Evolutionary conservation across 2,329 filamentous ascomycete species (phyloP), one percentile per base, ranked within the genome.

Genomic region (Monosporascus cannonballus): DNA sequence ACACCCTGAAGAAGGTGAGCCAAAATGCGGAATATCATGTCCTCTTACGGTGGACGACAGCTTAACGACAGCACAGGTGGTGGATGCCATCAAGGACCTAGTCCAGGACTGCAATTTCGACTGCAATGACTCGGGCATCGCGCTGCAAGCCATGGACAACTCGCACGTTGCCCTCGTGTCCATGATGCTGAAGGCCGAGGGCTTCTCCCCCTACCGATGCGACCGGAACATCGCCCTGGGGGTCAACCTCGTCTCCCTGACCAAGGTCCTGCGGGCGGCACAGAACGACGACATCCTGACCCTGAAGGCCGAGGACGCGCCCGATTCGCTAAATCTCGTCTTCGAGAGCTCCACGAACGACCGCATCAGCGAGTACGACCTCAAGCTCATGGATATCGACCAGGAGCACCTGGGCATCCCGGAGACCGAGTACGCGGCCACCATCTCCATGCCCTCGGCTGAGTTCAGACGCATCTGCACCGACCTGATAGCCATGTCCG

Each of bases 31-130:
- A 38, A 46, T 30, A 27, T 5, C 3, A 48, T 47, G n/a, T 42
- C 17, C 39, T 22, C 20, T 14, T 46, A 47, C 17, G 42, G 18
- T 18, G 8, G 37, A 15, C 14, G 4, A 30, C 39, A 18, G 9
- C 17, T 18, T 60, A 51, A 63, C 68, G 52, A 68, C 52, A 44
- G 49, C 47, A 18, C 62, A 96, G 91, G 90, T 97, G 59, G 92
- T 99, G 67, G 95, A 99, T 71, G 90, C 95, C 65, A 96, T 99
- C 85, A 97, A 96, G 76, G 94, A 99, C 68, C 85, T 99, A 49
- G 94, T 99, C 51, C 94, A 97, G 75, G 94, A 99, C 77, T 99
- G 94, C 86, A 99, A 99, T 78, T 99, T 99, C 77, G 94, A 99
- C 81, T 99, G 95, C 87, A 99, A 97, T 87, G 95, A 99, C 81